Percentiles rank a stretch among this genome's conserved stretches.
These are phyloP conservation scores for Blepharisma undulans DNA, from an alignment of 169 alveolate genomes.

Conservation along the genomic window DNA sequence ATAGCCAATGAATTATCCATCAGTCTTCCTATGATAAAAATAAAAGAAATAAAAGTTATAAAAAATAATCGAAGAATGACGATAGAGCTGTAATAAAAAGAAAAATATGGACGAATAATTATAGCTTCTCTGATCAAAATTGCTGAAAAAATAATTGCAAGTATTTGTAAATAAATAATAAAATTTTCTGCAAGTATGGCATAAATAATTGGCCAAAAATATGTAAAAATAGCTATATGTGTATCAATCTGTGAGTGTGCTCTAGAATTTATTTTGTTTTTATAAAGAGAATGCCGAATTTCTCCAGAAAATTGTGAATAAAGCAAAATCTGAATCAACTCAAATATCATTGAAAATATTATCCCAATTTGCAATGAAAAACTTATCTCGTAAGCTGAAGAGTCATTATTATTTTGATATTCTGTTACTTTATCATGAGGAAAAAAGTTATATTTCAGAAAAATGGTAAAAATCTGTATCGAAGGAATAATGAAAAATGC, in stretches of 20 bases:
- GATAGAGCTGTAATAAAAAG: not conserved
- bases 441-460: not conserved
- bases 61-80: not conserved
- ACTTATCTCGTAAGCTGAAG: not conserved
- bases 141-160: not conserved
- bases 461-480: not conserved
- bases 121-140: not conserved
- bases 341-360: not conserved
- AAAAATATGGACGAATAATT: not conserved
- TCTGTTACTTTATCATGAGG: not conserved
- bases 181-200: not conserved
- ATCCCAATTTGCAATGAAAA: not conserved
- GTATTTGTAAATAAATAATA: not conserved
- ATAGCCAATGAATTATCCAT: not conserved
- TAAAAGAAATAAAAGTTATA: not conserved
- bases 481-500: not conserved
- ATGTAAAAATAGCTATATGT: not conserved
- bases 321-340: no score
- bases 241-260: not conserved
- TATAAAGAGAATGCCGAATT: not conserved
- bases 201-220: not conserved
- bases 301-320: not conserved
- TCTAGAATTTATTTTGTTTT: not conserved
- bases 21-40: not conserved
- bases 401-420: not conserved